Base-by-base conservation (phyloP, 306 rosid genomes). In the Abrus pulchellus region DNA sequence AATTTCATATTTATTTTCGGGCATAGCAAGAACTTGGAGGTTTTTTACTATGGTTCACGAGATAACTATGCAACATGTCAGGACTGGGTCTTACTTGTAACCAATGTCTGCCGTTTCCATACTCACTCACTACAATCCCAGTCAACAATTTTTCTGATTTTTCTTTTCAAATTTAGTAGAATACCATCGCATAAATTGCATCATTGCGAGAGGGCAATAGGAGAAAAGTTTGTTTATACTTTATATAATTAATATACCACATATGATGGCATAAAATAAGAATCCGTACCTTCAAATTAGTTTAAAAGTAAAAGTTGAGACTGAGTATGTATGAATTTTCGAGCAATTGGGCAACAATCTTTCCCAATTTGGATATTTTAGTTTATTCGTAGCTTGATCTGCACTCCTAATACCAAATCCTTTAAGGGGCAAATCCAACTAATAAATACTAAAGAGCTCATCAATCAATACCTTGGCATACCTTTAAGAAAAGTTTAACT, bases 311-410 rank as follows among this genome's bases (percentile, higher is more conserved):
- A 71, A 71, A 36, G 7, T 68, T 55, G 10, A 29, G 38, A 13
- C 4, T 34, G 29, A 30, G 36, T n/a, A 50, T 27, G 63, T 53
- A 49, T 50, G 64, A 59, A 27, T 45, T 3, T 34, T 50, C 28
- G 29, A 41, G 43, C 30, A 63, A 61, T 32, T 13, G 52, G 67
- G 29, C 8, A n/a, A 32, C 43, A 14, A 44, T 59, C 8, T 74
- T 62, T 82, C 27, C 14, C 1, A 9, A 36, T 8, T 65, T 74
- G 54, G 73, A 63, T 68, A 54, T 44, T 40, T 43, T 68, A 60
- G 27, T 86, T 86, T 86, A 83, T 86, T 75, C 83, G 55, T 79
- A 55, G 69, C 89, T 86, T 86, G 43, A 70, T 86, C 1, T 80
- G 78, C 76, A 86, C 89, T 86, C 85, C 78, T 75, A 70, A 63